Evolutionary conservation across 2,329 filamentous ascomycete species (phyloP).

Genomic region (Paraphaeosphaeria minitans): DNA sequence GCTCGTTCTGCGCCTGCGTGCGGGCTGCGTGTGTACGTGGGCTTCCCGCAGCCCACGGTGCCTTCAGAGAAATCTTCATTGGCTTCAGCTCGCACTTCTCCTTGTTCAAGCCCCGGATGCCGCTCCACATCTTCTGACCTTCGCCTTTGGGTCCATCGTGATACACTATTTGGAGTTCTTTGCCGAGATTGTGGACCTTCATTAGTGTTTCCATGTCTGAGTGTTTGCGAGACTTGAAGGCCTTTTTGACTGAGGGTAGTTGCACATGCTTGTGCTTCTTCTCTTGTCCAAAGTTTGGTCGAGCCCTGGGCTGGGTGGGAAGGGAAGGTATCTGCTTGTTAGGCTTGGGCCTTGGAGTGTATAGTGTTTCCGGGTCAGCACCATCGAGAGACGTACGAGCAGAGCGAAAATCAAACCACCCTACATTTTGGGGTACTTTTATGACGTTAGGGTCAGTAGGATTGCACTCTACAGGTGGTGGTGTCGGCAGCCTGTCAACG

Average conservation of each 20-base stretch:
- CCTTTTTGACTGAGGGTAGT: not conserved
- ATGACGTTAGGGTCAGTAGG: not conserved
- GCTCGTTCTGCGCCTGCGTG: not conserved
- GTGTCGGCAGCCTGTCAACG: not conserved
- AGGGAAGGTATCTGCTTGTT: not conserved
- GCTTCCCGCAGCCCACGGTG: not conserved
- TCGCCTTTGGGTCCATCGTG: constrained; percentile 31
- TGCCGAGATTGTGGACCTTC: not conserved
- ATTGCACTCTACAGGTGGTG: not conserved
- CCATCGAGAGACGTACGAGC: not conserved
- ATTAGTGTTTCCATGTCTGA: not conserved
- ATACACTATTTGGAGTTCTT: constrained; percentile 20
- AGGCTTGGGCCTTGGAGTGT: not conserved
- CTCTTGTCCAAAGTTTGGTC: not conserved
- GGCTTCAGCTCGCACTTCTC: constrained; percentile 9
- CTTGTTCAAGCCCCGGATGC: constrained; percentile 18
- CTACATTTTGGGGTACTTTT: not conserved
- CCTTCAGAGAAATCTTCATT: not conserved
- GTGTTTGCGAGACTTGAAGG: not conserved
- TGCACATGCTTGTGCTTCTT: not conserved
- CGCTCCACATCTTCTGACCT: constrained; percentile 29
- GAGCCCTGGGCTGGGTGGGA: not conserved
- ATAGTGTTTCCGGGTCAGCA: not conserved
- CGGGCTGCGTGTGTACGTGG: not conserved
- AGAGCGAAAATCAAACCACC: constrained; percentile 2